Base-by-base conservation (phyloP, 495 filamentous ascomycete genomes). In the Extremus antarcticus region DNA sequence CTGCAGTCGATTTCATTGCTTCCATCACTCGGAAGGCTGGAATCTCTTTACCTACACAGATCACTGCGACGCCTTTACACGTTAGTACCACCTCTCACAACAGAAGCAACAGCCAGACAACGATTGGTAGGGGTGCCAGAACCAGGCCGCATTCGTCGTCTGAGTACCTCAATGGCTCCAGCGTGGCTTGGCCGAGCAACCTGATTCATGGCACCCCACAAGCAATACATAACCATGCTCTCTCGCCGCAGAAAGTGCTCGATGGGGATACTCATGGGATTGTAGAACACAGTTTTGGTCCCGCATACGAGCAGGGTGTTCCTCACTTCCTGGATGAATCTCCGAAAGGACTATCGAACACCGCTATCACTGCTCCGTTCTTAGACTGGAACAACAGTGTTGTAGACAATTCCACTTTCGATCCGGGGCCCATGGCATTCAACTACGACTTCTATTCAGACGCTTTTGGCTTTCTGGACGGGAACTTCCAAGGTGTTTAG, bases 1-100 rank as follows among this genome's bases (percentile, higher is more conserved):
- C 87, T 59, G 85, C 86, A 17, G 85, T 80, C 2, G 82, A 81
- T n/a, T 91, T 94, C 72, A 71, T 94, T 17, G 83, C 90, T 60
- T 85, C 86, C 7, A 87, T 86, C 0, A 82, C 88, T 48, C 80
- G 83, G 53, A 89, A 88, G 66, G 87, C 85, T 0, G 79, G 81
- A 50, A 87, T 87, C 51, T 57, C 66, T 43, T 54, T 66, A 19
- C 43, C n/a, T n/a, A n/a, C n/a, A n/a, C n/a, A n/a, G n/a, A n/a
- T n/a, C n/a, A n/a, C n/a, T n/a, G n/a, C n/a, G n/a, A n/a, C n/a
- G n/a, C n/a, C n/a, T n/a, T n/a, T n/a, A n/a, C n/a, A n/a, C n/a
- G n/a, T n/a, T n/a, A n/a, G n/a, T n/a, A n/a, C n/a, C n/a, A n/a
- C n/a, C n/a, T n/a, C n/a, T n/a, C n/a, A n/a, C n/a, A 45, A 7